Evolutionary conservation across 306 rosid species (phyloP).

Genomic region (Dicorynia guianensis): DNA sequence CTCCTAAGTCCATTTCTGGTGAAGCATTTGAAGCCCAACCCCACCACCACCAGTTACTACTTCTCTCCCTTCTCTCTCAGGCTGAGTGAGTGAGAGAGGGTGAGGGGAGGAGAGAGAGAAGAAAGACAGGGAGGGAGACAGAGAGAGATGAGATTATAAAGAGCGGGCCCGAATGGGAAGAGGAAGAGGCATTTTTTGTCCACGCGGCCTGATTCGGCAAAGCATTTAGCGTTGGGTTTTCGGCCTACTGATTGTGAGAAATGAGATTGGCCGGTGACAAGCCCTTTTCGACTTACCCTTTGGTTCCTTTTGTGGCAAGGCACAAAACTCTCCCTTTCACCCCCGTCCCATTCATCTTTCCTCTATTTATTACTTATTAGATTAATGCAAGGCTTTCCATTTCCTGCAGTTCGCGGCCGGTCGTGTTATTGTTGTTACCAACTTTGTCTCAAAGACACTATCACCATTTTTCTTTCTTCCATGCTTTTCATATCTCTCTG

Average conservation of each 20-base stretch:
- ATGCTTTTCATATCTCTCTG: neutral
- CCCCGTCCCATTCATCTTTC: neutral
- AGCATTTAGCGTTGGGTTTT: neutral
- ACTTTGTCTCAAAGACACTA: neutral
- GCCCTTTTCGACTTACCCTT: conserved; percentile 49
- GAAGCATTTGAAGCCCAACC: conserved; percentile 24
- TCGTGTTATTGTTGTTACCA: conserved; percentile 6
- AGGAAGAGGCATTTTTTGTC: conserved; percentile 19
- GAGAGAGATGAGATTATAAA: conserved; percentile 9
- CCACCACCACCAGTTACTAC: conserved; percentile 30
- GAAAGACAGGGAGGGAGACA: conserved; percentile 15
- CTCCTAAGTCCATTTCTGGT: conserved; percentile 32
- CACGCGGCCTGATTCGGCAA: conserved; percentile 18
- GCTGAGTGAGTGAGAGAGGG: neutral
- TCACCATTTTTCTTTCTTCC: neutral
- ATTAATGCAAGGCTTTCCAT: neutral
- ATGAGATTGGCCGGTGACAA: conserved; percentile 48
- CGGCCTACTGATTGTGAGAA: too few species aligned
- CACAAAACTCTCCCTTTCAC: conserved; percentile 35
- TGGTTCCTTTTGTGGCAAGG: conserved; percentile 40
- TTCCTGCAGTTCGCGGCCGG: conserved; percentile 43
- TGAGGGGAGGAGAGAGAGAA: neutral
- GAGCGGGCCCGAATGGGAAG: conserved; percentile 6
- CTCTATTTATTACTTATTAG: too few species aligned
- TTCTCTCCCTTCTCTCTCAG: conserved; percentile 19